Percentiles rank a stretch among this genome's conserved stretches.
Conservation (phyloP, 768 basidiomycete species). For the Panus rudis region DNA sequence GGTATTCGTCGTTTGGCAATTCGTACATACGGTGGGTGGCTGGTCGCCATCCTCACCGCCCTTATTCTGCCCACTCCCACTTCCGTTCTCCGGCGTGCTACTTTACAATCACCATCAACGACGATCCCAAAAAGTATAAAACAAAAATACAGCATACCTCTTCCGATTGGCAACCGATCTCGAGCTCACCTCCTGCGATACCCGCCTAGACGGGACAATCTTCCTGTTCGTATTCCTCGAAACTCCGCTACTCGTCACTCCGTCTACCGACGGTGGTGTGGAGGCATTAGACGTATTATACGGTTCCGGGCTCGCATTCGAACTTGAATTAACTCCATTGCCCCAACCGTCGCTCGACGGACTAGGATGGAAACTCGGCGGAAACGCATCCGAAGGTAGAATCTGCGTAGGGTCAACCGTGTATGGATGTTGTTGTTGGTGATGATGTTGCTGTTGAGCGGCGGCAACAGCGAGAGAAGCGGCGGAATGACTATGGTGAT, state of each 20-base stretch:
- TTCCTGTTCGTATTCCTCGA: constrained; percentile 38
- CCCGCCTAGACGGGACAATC: constrained; percentile 59
- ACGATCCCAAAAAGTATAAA: background rate
- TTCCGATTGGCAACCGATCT: constrained; percentile 33
- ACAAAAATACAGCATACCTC: constrained; percentile 27
- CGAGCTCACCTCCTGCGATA: constrained; percentile 38
- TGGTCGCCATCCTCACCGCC: constrained; percentile 62
- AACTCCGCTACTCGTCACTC: constrained; percentile 26
- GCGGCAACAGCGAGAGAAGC: constrained; percentile 17
- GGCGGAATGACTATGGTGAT: too few relatives aligned
- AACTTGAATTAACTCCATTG: constrained; percentile 58
- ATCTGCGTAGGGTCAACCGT: constrained; percentile 95
- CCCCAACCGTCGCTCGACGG: constrained; percentile 82
- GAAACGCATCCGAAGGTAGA: constrained; percentile 36
- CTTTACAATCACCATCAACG: constrained; percentile 22
- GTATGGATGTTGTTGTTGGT: constrained; percentile 38
- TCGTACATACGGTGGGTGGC: constrained; percentile 81
- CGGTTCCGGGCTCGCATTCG: constrained; percentile 71
- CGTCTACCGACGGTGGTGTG: constrained; percentile 64
- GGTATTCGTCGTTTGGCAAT: constrained; percentile 94
- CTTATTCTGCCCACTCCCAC: constrained; percentile 26
- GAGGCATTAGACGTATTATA: constrained; percentile 64
- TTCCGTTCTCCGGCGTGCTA: constrained; percentile 60
- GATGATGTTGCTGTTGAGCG: too few relatives aligned
- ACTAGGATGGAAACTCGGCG: constrained; percentile 52